Base-by-base conservation (phyloP, 1,284 basidiomycete genomes). In the Apiotrichum sp. region DNA sequence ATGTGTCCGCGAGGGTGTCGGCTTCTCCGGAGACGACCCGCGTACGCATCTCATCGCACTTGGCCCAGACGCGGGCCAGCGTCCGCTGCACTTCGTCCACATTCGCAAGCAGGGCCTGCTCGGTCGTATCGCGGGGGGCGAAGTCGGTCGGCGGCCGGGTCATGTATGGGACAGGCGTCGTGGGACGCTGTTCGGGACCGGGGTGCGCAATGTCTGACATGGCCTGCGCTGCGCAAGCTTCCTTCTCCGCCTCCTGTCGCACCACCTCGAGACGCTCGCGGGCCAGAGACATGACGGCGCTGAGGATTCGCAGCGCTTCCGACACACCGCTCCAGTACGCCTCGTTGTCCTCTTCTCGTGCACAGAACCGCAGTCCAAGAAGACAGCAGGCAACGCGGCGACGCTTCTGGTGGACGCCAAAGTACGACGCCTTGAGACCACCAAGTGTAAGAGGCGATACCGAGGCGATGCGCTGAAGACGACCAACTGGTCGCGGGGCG, bases 311-410 rank as follows among this genome's bases (percentile, higher is more conserved):
- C 16, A 73, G 50, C 2, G 57, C 49, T 2, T 46, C 45, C 10
- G 47, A 53, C 5, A 72, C 66, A 4, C 65, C 61, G 8, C 47
- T 48, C 70, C 71, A 73, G 50, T 74, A 72, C 13, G 16, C 45
- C 14, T 57, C 31, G 13, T 47, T 4, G 29, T 50, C 39, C 13
- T 64, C 56, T 32, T 38, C 32, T 16, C 11, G 8, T 9, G 22
- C 35, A 14, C 34, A 38, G 53, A 73, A 73, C 6, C 58, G 54
- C 43, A 74, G 52, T 2, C 69, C 73, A 0, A 74, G 63, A 1
- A 74, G 61, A 56, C 68, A 73, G 60, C 70, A 72, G 0, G 69
- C 71, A 10, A 73, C 44, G 16, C 68, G 56, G 7, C 71, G 55
- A 3, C 73, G 53, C 49, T 69, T 70, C 11, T 70, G 60, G 52